Percentiles rank a stretch among this genome's conserved stretches.
Evolutionary conservation across 768 basidiomycete genomes (phyloP).

Genomic region (Suillus alpinus): DNA sequence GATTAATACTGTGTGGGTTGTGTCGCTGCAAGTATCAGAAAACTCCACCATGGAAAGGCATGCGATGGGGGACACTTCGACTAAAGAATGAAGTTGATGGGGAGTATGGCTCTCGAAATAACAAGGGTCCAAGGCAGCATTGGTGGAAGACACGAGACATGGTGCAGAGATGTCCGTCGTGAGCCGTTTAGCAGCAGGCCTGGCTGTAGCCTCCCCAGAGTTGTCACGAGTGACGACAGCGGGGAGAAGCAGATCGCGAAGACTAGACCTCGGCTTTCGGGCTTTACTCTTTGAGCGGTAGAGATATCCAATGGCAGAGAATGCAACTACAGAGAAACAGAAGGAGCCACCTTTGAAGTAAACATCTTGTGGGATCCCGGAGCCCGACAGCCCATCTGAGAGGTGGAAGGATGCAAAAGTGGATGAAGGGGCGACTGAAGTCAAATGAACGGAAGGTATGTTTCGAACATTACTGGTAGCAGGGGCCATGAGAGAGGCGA

Average conservation of each 20-base stretch:
- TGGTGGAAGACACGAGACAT: slow-evolving; percentile 4
- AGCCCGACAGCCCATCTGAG: neutral
- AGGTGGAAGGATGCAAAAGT: neutral
- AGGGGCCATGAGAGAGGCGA: neutral
- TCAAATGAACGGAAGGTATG: neutral
- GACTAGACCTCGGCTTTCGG: neutral
- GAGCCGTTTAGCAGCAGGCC: neutral
- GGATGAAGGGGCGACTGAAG: neutral
- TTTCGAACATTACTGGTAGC: neutral
- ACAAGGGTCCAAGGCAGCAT: slow-evolving; percentile 6
- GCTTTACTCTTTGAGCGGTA: neutral
- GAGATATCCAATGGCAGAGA: neutral
- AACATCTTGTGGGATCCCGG: neutral
- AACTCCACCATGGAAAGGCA: neutral
- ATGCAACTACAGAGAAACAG: neutral
- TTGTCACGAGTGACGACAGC: neutral
- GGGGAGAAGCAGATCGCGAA: neutral
- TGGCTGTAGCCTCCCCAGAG: neutral
- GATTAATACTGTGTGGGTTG: neutral
- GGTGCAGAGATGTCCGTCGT: neutral
- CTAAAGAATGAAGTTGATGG: neutral
- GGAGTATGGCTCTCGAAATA: neutral
- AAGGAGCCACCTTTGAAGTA: slow-evolving; percentile 2
- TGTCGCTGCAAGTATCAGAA: neutral
- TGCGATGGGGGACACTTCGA: neutral